These are phyloP conservation scores for Geosiphon pyriformis DNA, from an alignment of 192 early-diverging fungal species.

Conservation along the genomic window DNA sequence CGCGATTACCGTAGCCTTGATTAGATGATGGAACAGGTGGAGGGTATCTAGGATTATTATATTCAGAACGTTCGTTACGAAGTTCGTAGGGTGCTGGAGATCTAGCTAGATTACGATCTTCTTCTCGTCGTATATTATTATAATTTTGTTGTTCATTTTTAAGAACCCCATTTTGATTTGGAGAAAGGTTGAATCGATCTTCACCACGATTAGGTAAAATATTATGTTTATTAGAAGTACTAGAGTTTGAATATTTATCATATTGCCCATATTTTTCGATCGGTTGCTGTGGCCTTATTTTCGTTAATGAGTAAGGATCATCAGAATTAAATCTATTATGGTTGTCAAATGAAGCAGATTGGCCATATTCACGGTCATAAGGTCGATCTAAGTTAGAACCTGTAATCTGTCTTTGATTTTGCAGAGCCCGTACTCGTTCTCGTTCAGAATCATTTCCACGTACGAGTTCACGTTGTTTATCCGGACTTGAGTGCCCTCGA, in stretches of 20 bases:
- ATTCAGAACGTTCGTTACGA: too few relatives aligned
- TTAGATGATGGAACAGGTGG: background rate
- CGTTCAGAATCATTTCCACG: too few relatives aligned
- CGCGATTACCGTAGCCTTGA: background rate
- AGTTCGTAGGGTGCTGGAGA: slow-evolving; percentile 4
- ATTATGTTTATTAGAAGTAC: background rate
- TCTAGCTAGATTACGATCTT: background rate
- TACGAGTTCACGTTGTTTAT: too few relatives aligned
- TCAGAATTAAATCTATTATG: background rate
- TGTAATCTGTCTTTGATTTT: too few relatives aligned
- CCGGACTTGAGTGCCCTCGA: too few relatives aligned
- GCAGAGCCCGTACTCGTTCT: too few relatives aligned
- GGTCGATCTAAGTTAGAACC: too few relatives aligned
- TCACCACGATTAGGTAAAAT: background rate
- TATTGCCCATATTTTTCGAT: too few relatives aligned
- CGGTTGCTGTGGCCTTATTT: background rate
- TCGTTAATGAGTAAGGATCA: background rate
- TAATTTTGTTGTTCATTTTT: background rate
- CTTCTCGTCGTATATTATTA: background rate
- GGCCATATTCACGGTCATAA: background rate
- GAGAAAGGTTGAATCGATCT: background rate
- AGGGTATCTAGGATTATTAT: background rate
- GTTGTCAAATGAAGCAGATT: background rate
- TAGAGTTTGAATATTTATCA: background rate
- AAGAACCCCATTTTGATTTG: slow-evolving; percentile 1